A percentile compares a stretch with the other conserved stretches of the same genome.
Evolutionary conservation across 2,329 filamentous ascomycete species (phyloP).

Genomic region (Bipolaris cookei): DNA sequence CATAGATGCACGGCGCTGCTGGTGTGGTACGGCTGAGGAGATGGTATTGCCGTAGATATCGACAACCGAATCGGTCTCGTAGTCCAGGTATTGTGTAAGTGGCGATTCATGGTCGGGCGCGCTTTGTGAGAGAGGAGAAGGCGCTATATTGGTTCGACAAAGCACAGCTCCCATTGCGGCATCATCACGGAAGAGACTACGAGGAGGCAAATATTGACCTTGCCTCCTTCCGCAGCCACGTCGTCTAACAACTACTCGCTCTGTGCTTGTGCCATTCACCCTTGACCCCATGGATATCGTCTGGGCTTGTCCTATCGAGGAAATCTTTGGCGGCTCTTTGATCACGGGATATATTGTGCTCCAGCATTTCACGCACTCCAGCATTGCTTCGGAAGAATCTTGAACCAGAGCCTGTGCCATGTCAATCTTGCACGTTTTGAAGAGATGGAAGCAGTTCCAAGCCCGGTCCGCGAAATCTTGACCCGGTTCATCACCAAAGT

Average conservation of each 20-base stretch:
- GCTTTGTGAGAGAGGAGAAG: conserved; percentile 14
- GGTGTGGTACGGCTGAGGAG: conserved; percentile 7
- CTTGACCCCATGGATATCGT: not conserved
- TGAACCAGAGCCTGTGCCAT: conserved; percentile 21
- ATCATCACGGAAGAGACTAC: conserved; percentile 17
- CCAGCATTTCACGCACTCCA: conserved; percentile 46
- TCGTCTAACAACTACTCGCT: not conserved
- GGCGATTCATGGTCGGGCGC: conserved; percentile 4
- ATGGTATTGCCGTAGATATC: conserved; percentile 32
- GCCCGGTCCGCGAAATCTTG: conserved; percentile 29
- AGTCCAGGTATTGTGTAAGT: conserved; percentile 20
- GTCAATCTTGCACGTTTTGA: conserved; percentile 23
- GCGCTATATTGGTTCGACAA: conserved; percentile 3
- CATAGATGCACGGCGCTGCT: conserved; percentile 14
- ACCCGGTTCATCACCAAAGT: conserved; percentile 50
- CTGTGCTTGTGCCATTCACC: not conserved
- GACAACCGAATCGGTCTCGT: conserved; percentile 12
- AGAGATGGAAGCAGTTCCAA: conserved; percentile 39
- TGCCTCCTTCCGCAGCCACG: conserved; percentile 1
- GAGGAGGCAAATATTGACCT: conserved; percentile 13
- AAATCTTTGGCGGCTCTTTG: conserved; percentile 7
- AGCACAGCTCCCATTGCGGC: conserved; percentile 15
- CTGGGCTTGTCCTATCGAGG: not conserved
- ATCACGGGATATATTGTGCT: conserved; percentile 32
- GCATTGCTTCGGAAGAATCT: conserved; percentile 7